Conservation (phyloP, 331 rosid genomes). For the Spiraea crenata region DNA sequence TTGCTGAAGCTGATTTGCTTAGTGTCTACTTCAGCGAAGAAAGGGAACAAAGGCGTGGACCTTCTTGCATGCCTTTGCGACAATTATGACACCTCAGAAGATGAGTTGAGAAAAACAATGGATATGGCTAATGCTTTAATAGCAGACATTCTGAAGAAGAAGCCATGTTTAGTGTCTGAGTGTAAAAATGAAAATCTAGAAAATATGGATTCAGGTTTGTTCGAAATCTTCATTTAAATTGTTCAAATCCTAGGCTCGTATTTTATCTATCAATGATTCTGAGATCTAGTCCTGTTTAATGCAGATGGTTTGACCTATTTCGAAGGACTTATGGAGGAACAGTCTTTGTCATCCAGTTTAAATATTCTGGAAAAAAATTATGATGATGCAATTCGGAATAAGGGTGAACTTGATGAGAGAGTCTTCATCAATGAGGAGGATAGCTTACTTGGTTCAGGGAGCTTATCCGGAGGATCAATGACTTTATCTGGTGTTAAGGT, state of each 20-base stretch:
- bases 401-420: conserved; percentile 86
- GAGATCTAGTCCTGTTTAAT: conserved; percentile 11
- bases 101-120: conserved; percentile 72
- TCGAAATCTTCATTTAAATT: conserved; percentile 14
- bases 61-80: conserved; percentile 83
- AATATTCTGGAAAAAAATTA: conserved; percentile 70
- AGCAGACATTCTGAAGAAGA: conserved; percentile 66
- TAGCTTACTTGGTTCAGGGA: conserved; percentile 76
- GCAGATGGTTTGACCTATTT: conserved; percentile 84
- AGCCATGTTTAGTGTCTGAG: conserved; percentile 66
- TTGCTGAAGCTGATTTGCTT: conserved; percentile 22
- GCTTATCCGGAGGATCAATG: conserved; percentile 62
- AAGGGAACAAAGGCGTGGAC: conserved; percentile 69
- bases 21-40: conserved; percentile 57
- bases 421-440: conserved; percentile 77
- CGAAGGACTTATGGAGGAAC: conserved; percentile 71
- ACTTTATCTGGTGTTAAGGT: conserved; percentile 72
- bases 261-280: conserved; percentile 19
- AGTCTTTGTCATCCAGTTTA: conserved; percentile 56
- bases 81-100: conserved; percentile 72
- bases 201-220: conserved; percentile 65
- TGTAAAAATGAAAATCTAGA: conserved; percentile 60
- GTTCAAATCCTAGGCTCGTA: conserved; percentile 9
- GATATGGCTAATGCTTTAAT: conserved; percentile 76
- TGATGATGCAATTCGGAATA: conserved; percentile 52